Evolutionary conservation across 1,284 basidiomycete species (phyloP).

Genomic region (Wolfiporia cocos): DNA sequence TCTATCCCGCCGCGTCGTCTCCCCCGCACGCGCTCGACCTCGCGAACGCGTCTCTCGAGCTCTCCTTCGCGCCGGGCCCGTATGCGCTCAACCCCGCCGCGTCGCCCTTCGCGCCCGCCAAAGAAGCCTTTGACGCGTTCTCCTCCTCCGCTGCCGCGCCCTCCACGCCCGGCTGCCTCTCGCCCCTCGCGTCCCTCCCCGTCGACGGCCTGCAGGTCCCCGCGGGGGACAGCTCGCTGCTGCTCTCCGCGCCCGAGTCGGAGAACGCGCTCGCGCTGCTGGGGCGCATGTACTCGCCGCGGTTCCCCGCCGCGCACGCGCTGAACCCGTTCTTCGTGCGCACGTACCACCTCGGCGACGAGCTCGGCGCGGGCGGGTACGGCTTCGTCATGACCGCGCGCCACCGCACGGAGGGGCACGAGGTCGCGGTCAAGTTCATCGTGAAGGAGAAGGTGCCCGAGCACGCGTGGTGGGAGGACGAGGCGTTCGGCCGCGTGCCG

Average conservation of each 20-base stretch:
- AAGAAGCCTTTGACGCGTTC: conserved; percentile 16
- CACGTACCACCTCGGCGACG: conserved; percentile 66
- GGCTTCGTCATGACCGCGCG: conserved; percentile 85
- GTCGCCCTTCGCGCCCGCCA: conserved; percentile 17
- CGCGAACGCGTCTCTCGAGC: conserved; percentile 23
- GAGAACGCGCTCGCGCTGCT: conserved; percentile 17
- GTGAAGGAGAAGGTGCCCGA: conserved; percentile 79
- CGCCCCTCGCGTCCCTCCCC: conserved; percentile 6
- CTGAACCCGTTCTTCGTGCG: conserved; percentile 65
- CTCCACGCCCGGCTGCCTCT: not conserved
- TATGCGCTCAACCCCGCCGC: conserved; percentile 16
- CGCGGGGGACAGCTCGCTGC: conserved; percentile 2
- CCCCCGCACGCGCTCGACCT: conserved; percentile 21
- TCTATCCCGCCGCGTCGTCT: conserved; percentile 17
- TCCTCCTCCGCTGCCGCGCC: conserved; percentile 8
- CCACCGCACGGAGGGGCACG: conserved; percentile 46
- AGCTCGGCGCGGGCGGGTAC: conserved; percentile 88
- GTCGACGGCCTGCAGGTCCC: conserved; percentile 4
- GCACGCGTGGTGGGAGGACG: conserved; percentile 74
- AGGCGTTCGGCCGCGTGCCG: conserved; percentile 57
- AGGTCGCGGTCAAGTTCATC: conserved; percentile 94
- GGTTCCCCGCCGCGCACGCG: conserved; percentile 55
- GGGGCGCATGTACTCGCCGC: conserved; percentile 40
- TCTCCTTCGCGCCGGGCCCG: conserved; percentile 8
- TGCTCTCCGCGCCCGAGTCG: conserved; percentile 8